phyloP scores from a whole-genome alignment of 768 basidiomycete genomes.

The Mycena maculata region DNA sequence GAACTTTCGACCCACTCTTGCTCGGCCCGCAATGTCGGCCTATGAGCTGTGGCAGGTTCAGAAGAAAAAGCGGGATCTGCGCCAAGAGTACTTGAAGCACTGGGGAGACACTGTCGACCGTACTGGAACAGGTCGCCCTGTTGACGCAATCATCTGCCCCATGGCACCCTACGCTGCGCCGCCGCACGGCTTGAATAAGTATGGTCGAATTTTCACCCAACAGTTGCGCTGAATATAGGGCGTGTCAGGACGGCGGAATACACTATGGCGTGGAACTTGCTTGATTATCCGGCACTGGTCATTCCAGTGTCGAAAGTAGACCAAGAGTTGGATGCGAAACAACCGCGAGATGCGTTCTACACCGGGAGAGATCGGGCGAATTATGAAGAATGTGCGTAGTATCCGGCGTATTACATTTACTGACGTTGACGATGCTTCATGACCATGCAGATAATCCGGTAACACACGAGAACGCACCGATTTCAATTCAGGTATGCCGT shows the following conservation, averaged over 20 bases:
- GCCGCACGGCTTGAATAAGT: constrained; percentile 72
- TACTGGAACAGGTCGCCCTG: constrained; percentile 77
- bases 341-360: constrained; percentile 59
- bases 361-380: constrained; percentile 58
- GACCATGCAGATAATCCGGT: constrained; percentile 17
- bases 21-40: constrained; percentile 51
- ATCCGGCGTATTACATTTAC: too few species aligned
- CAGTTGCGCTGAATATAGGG: neutral
- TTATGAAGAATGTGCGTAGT: constrained; percentile 38
- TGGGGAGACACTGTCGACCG: constrained; percentile 65
- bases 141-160: constrained; percentile 81
- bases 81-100: constrained; percentile 67
- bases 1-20: constrained; percentile 44
- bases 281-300: constrained; percentile 68
- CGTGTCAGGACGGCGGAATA: constrained; percentile 2
- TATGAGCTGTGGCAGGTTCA: constrained; percentile 79
- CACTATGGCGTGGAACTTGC: constrained; percentile 21
- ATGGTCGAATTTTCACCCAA: constrained; percentile 23
- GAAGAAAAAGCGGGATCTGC: constrained; percentile 58
- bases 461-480: constrained; percentile 60
- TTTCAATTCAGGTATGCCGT: constrained; percentile 61
- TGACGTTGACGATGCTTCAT: neutral
- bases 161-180: constrained; percentile 68
- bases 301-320: constrained; percentile 77
- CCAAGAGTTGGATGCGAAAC: constrained; percentile 60